Base-by-base conservation (phyloP, 306 rosid genomes). In the Oemleria cerasiformis region DNA sequence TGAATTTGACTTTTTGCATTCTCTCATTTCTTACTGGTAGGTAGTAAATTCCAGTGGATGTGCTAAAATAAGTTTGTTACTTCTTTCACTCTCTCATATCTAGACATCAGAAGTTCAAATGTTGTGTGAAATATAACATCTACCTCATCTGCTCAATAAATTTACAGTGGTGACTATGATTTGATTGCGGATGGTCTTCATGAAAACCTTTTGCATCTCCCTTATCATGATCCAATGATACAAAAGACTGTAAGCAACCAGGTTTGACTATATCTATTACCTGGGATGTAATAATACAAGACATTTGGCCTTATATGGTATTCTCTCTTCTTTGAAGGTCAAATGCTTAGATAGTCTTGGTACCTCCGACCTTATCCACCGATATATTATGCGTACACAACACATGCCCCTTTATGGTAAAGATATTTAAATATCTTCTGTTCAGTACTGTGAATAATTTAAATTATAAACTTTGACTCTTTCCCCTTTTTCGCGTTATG, bases 221-320 rank as follows among this genome's bases (percentile, higher is more conserved):
- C 70, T 80, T 93, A 88, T 77, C 98, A 93, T 78, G 98, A 93
- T 71, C 98, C 98, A 34, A 70, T 91, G 84, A 91, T 93, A 97
- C 89, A 82, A 70, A 93, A 88, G 84, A 87, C 98, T 75, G 98
- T 93, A 88, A 88, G 89, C 72, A 54, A 73, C 73, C 74, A 69
- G 54, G 70, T 61, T 36, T 59, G 53, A 66, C 67, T 62, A 65
- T 70, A 67, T 69, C 42, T 62, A 75, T 65, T 76, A 62, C 11
- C 45, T 50, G 42, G 15, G 40, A 66, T 77, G 68, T 82, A 51
- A 69, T 70, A 61, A 78, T 21, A 68, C 73, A 56, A 39, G 59
- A 73, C 23, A 47, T 42, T 42, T 88, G 80, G 78, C 73, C 56
- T 67, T 20, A 45, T 68, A 65, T 30, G 23, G 6, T 78, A 43